These are phyloP conservation scores for Aureobasidium lini DNA, from an alignment of 2,329 filamentous ascomycete genomes.

Conservation along the genomic window DNA sequence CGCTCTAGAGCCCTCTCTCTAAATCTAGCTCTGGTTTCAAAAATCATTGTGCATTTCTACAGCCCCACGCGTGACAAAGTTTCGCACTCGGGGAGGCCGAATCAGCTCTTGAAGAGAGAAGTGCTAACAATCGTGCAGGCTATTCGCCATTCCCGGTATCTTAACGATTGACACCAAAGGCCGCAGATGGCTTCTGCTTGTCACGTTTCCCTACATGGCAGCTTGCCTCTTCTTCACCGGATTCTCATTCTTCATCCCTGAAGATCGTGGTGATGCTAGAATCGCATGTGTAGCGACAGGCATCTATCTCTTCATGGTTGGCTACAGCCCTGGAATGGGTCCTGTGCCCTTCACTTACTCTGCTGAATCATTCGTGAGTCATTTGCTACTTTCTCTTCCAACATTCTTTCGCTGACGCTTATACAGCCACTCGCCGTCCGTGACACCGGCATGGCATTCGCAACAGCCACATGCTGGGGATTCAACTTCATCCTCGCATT, in stretches of 20 bases:
- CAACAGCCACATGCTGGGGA: slow-evolving; percentile 47
- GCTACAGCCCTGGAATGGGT: slow-evolving; percentile 42
- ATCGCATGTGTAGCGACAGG: slow-evolving; percentile 32
- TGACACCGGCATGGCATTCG: slow-evolving; percentile 36
- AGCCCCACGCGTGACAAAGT: no score
- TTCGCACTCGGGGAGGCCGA: no score
- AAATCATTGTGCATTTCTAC: no score
- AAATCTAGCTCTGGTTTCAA: no score
- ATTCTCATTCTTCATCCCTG: slow-evolving; percentile 36
- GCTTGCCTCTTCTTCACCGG: slow-evolving; percentile 43
- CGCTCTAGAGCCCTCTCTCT: no score
- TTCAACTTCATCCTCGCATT: slow-evolving; percentile 36
- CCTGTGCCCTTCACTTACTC: slow-evolving; percentile 37
- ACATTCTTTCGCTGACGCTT: neutral
- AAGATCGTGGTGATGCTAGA: slow-evolving; percentile 18
- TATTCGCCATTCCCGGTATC: slow-evolving; percentile 34
- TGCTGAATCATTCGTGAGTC: slow-evolving; percentile 29
- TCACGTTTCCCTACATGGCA: slow-evolving; percentile 38
- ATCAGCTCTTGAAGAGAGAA: no score
- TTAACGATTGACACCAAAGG: slow-evolving; percentile 39
- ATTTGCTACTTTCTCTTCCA: slow-evolving; percentile 25
- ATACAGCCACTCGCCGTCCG: slow-evolving; percentile 38
- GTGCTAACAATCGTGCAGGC: neutral
- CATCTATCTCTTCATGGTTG: slow-evolving; percentile 42
- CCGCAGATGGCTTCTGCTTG: slow-evolving; percentile 36